These are phyloP conservation scores for Aspergillus wentii DNA, from an alignment of 495 filamentous ascomycete species.

Conservation along the genomic window DNA sequence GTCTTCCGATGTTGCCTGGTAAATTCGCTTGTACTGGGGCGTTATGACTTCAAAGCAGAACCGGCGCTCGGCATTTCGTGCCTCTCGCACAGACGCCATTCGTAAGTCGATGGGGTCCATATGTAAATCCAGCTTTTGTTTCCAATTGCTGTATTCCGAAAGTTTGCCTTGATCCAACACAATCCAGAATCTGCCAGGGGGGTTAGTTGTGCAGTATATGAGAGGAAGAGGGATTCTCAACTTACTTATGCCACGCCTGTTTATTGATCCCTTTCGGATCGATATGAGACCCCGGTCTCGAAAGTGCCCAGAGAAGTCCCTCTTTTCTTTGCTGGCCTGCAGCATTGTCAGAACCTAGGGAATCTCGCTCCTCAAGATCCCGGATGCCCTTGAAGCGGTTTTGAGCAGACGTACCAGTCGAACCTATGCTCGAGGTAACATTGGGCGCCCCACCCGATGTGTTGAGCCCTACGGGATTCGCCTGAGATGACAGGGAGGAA, in stretches of 20 bases:
- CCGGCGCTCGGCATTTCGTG: conserved; percentile 85
- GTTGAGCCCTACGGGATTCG: conserved; percentile 26
- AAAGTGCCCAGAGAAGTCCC: conserved; percentile 90
- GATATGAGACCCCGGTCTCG: conserved; percentile 86
- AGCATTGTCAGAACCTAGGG: conserved; percentile 35
- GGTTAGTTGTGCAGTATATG: conserved; percentile 12
- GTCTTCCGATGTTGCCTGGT: conserved; percentile 95
- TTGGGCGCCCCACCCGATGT: conserved; percentile 23
- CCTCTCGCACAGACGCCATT: conserved; percentile 94
- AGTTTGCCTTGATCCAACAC: conserved; percentile 94
- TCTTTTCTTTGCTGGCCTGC: conserved; percentile 70
- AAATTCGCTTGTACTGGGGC: conserved; percentile 92
- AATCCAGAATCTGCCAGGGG: conserved; percentile 79
- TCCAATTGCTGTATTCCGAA: conserved; percentile 99
- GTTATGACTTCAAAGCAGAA: conserved; percentile 99
- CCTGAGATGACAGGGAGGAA: conserved; percentile 44
- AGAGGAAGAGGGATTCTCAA: conserved; percentile 11
- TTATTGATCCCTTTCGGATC: conserved; percentile 95
- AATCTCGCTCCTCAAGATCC: too few relatives aligned
- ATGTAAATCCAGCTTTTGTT: conserved; percentile 91
- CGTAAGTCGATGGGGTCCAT: conserved; percentile 98
- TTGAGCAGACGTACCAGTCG: conserved; percentile 40
- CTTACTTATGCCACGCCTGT: conserved; percentile 98
- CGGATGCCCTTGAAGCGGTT: conserved; percentile 83
- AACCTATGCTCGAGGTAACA: conserved; percentile 28